phyloP scores from a whole-genome alignment of 1,139 yeast species.

The Candida sojae region DNA sequence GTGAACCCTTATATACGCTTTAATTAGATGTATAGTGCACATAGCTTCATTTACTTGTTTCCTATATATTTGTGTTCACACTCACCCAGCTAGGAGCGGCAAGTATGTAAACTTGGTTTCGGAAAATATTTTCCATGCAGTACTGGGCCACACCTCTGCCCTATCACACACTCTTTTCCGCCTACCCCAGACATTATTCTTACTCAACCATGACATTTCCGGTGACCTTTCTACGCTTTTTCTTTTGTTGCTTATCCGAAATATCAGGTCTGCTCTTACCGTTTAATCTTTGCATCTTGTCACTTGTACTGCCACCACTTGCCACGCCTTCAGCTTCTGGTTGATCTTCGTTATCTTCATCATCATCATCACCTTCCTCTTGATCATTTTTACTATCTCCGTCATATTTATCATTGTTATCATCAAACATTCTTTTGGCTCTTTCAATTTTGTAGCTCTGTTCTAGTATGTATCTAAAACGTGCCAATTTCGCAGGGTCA shows the following conservation, averaged over 20 bases:
- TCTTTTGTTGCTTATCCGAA: slow-evolving; percentile 2
- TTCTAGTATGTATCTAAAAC: slow-evolving; percentile 77
- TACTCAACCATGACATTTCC: slow-evolving; percentile 15
- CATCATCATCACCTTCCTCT: slow-evolving; percentile 14
- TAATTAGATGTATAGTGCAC: not conserved
- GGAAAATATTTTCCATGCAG: not conserved
- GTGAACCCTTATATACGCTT: not conserved
- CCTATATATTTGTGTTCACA: not conserved
- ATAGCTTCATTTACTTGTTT: not conserved
- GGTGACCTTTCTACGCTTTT: slow-evolving; percentile 16
- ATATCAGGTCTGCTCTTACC: not conserved
- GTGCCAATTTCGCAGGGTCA: slow-evolving; percentile 81
- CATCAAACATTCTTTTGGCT: slow-evolving; percentile 74
- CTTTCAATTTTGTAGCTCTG: slow-evolving; percentile 74
- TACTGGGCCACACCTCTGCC: too few species aligned
- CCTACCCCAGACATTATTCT: slow-evolving; percentile 3
- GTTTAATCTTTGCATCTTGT: not conserved
- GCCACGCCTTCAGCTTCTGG: slow-evolving; percentile 5
- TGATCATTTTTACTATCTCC: slow-evolving; percentile 14
- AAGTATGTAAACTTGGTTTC: not conserved
- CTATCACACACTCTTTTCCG: too few species aligned
- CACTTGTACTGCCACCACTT: slow-evolving; percentile 1
- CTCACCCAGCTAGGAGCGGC: too few species aligned
- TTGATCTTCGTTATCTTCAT: slow-evolving; percentile 3
- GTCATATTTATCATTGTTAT: slow-evolving; percentile 17